Evolutionary conservation across 129 eudicot genomes (phyloP).

Genomic region (Centaurea solstitialis): DNA sequence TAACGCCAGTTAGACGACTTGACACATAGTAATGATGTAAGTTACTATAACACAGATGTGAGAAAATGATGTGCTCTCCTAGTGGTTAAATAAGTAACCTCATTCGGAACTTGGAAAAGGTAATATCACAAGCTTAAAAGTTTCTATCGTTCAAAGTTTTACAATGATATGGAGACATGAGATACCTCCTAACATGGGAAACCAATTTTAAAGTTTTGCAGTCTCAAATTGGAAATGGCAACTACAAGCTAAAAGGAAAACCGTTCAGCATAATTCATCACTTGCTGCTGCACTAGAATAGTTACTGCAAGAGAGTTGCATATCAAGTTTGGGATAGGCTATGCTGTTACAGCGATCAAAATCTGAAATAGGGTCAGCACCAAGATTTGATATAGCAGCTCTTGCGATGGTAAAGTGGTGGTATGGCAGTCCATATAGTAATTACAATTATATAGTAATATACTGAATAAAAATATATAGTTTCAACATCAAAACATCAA

Average conservation of each 20-base stretch:
- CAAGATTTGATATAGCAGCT: neutral
- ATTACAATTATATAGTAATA: no score
- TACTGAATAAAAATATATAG: neutral
- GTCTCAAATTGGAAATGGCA: neutral
- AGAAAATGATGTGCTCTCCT: neutral
- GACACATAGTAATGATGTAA: neutral
- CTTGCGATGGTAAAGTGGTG: neutral
- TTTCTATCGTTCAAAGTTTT: neutral
- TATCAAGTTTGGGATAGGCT: neutral
- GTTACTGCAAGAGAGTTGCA: neutral
- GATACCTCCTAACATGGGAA: neutral
- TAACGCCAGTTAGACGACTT: neutral
- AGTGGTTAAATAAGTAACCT: neutral
- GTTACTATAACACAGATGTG: neutral
- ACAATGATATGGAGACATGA: neutral
- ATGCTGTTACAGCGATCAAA: neutral
- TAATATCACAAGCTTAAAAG: neutral
- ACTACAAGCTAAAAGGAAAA: neutral
- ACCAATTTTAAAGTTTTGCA: neutral
- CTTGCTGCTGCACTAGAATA: no score
- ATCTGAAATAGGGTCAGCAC: neutral
- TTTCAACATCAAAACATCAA: neutral
- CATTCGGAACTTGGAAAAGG: neutral
- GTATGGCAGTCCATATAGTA: neutral
- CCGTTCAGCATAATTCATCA: no score